Conservation (phyloP, 306 rosid species). For the Prunus kanzakura region DNA sequence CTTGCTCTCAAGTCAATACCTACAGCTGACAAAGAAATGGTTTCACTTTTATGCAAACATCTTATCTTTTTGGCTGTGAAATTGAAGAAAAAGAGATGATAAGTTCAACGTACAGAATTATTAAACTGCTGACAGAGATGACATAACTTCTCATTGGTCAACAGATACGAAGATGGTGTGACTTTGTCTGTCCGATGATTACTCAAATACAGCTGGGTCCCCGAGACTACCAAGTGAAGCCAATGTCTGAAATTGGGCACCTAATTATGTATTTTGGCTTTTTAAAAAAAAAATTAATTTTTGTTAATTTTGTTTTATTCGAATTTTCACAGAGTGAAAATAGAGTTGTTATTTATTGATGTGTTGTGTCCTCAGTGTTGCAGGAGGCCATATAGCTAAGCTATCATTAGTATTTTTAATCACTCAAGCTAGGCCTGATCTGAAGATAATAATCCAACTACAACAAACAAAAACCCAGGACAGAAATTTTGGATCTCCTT, state of each 20-base stretch:
- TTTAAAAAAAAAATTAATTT: too few species aligned
- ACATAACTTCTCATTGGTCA: neutral
- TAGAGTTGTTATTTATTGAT: too few species aligned
- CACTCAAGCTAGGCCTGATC: too few species aligned
- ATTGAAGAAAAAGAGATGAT: neutral
- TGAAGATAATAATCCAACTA: neutral
- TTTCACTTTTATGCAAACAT: neutral
- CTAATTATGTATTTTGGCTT: neutral
- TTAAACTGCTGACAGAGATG: too few species aligned
- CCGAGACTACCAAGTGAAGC: neutral
- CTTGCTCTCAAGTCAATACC: slow-evolving; percentile 4
- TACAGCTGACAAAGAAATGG: neutral
- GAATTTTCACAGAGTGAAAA: too few species aligned
- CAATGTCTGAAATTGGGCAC: neutral
- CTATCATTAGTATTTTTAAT: too few species aligned
- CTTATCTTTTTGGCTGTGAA: neutral
- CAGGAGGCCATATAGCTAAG: too few species aligned
- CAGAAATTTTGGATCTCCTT: neutral
- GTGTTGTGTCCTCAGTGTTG: too few species aligned
- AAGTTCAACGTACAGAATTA: neutral
- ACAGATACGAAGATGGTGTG: neutral
- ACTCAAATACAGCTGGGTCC: neutral
- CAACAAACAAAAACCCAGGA: neutral
- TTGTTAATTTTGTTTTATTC: too few species aligned
- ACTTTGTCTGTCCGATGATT: neutral